phyloP scores from a whole-genome alignment of 108 stramenopile species.

The Mayamaea pseudoterrestris region DNA sequence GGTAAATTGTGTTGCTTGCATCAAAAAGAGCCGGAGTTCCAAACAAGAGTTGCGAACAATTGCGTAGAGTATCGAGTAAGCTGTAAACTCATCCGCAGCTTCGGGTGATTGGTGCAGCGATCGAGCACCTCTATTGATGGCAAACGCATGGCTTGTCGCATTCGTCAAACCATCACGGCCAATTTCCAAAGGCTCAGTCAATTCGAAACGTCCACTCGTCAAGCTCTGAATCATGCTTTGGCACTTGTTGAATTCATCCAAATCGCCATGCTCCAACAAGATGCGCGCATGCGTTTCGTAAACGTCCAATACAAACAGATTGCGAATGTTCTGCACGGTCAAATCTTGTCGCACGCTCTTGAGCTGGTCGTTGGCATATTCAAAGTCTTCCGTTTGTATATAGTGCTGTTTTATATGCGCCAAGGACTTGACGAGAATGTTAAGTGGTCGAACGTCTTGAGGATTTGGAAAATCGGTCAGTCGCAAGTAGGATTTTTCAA shows the following conservation, averaged over 20 bases:
- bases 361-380: conserved; percentile 74
- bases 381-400: conserved; percentile 63
- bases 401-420: conserved; percentile 51
- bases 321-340: conserved; percentile 62
- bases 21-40: conserved; percentile 13
- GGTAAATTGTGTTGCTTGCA: neutral
- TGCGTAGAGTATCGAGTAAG: conserved; percentile 57
- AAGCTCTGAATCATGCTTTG: conserved; percentile 57
- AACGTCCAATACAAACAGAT: conserved; percentile 40
- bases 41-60: conserved; percentile 44
- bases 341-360: conserved; percentile 82
- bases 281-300: conserved; percentile 81
- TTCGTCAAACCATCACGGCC: no score
- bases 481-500: conserved; percentile 78
- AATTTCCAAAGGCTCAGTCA: no score
- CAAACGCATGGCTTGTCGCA: no score
- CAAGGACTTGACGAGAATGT: conserved; percentile 39
- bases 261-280: conserved; percentile 63
- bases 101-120: conserved; percentile 16
- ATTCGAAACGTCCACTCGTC: conserved; percentile 10
- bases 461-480: conserved; percentile 58
- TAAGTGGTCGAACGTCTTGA: conserved; percentile 52
- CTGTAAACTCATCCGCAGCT: conserved; percentile 54
- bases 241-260: conserved; percentile 82
- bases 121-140: neutral